Evolutionary conservation across 2,329 filamentous ascomycete species (phyloP).

Genomic region (Fusarium sp.): DNA sequence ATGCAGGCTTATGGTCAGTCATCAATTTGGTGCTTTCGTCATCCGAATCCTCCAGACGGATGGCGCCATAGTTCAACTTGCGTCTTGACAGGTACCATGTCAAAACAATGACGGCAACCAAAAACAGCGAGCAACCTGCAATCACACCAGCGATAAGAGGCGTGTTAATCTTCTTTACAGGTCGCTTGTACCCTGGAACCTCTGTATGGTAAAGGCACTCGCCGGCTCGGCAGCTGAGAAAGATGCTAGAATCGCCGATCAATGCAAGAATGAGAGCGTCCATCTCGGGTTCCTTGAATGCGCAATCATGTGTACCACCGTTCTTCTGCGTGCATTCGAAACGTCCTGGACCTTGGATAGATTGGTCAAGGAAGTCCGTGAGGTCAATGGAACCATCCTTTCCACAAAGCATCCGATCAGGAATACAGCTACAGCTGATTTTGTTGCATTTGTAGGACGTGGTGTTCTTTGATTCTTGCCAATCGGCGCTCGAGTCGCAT

Average conservation of each 20-base stretch:
- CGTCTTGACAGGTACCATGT: constrained; percentile 91
- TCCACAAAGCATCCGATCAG: constrained; percentile 92
- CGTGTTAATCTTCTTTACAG: constrained; percentile 95
- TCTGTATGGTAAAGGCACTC: constrained; percentile 95
- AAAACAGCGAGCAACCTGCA: constrained; percentile 83
- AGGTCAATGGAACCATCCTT: constrained; percentile 92
- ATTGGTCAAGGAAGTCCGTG: constrained; percentile 83
- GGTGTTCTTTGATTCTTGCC: constrained; percentile 76
- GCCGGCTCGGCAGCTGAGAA: constrained; percentile 82
- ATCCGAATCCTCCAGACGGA: constrained; percentile 88
- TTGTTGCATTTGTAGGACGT: constrained; percentile 88
- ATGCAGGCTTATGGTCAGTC: constrained; percentile 89
- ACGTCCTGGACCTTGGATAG: constrained; percentile 86
- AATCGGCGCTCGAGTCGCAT: constrained; percentile 78
- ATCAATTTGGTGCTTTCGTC: constrained; percentile 89
- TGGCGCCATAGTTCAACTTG: constrained; percentile 74
- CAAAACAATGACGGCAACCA: constrained; percentile 84
- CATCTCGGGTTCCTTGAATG: constrained; percentile 92
- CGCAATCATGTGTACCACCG: constrained; percentile 73
- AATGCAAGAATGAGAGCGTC: constrained; percentile 87
- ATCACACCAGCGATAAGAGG: constrained; percentile 95
- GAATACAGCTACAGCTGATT: constrained; percentile 87
- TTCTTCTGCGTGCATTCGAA: constrained; percentile 79
- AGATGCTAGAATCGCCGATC: constrained; percentile 92
- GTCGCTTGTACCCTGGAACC: constrained; percentile 87